Evolutionary conservation across 1,139 yeast genomes (phyloP).

Genomic region (Protomyces inouyei): DNA sequence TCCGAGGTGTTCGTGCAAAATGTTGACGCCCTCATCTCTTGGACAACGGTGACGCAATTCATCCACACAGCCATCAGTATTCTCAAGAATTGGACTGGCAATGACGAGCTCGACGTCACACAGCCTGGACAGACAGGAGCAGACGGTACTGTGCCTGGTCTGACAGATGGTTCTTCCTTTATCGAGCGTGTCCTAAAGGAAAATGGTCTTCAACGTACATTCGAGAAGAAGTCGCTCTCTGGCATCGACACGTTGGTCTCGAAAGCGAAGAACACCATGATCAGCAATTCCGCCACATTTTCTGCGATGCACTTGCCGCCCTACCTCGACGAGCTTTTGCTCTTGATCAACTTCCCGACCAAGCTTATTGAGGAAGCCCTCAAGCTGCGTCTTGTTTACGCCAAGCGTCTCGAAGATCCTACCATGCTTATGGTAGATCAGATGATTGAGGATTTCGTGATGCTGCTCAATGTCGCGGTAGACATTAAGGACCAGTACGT

Average conservation of each 20-base stretch:
- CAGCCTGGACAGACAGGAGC: slow-evolving; percentile 36
- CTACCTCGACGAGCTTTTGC: slow-evolving; percentile 60
- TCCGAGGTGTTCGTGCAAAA: slow-evolving; percentile 60
- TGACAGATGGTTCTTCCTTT: slow-evolving; percentile 43
- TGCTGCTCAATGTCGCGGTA: slow-evolving; percentile 69
- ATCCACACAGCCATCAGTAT: slow-evolving; percentile 57
- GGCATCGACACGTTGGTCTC: slow-evolving; percentile 68
- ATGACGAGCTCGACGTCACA: slow-evolving; percentile 63
- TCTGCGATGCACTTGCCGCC: slow-evolving; percentile 71
- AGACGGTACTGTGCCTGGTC: slow-evolving; percentile 15
- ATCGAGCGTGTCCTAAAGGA: slow-evolving; percentile 85
- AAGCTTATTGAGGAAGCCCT: slow-evolving; percentile 76
- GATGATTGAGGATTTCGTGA: slow-evolving; percentile 78
- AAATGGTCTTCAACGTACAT: slow-evolving; percentile 70
- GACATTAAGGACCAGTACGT: slow-evolving; percentile 65
- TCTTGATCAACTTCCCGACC: slow-evolving; percentile 71
- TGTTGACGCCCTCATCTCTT: slow-evolving; percentile 73
- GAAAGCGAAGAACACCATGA: slow-evolving; percentile 69
- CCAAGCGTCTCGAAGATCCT: slow-evolving; percentile 73
- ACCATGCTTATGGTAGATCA: slow-evolving; percentile 96
- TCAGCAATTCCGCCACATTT: slow-evolving; percentile 58
- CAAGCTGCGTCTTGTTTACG: slow-evolving; percentile 67
- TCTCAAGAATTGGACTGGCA: slow-evolving; percentile 69
- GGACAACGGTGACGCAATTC: slow-evolving; percentile 73
- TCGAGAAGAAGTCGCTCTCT: slow-evolving; percentile 51